Evolutionary conservation across 106 monocot genomes (phyloP).

Genomic region (Dendrobium catenatum): DNA sequence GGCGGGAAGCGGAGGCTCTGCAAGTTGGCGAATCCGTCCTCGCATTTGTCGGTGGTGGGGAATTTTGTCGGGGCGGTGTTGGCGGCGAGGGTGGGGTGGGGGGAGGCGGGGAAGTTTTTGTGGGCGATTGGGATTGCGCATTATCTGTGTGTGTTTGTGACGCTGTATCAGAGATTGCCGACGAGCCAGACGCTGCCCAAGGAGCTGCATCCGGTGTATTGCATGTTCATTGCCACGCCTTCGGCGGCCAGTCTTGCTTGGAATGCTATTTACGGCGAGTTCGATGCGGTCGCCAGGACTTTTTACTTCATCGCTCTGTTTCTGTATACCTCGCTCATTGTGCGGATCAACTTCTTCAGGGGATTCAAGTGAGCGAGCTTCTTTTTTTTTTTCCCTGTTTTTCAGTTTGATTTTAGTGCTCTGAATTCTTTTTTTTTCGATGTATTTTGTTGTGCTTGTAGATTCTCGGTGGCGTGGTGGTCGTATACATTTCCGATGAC

Average conservation of each 20-base stretch:
- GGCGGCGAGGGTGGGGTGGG: conserved; percentile 66
- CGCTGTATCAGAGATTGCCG: conserved; percentile 83
- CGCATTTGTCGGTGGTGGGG: conserved; percentile 81
- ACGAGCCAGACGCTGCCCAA: conserved; percentile 79
- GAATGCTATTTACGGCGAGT: conserved; percentile 57
- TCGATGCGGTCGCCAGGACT: conserved; percentile 61
- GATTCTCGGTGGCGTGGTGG: conserved; percentile 97
- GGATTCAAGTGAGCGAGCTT: conserved; percentile 53
- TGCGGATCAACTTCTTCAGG: conserved; percentile 86
- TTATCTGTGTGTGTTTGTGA: conserved; percentile 79
- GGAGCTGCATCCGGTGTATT: conserved; percentile 90
- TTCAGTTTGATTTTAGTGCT: not conserved
- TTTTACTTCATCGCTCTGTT: conserved; percentile 88
- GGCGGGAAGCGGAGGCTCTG: conserved; percentile 84
- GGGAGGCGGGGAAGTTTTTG: conserved; percentile 62
- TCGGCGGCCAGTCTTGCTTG: conserved; percentile 78
- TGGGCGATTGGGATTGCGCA: conserved; percentile 85
- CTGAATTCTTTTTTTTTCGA: not conserved
- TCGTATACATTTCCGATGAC: conserved; percentile 96
- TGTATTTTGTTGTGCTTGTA: conserved; percentile 3
- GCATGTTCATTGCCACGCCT: conserved; percentile 92
- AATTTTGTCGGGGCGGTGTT: conserved; percentile 85
- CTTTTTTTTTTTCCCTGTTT: not conserved
- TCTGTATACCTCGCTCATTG: conserved; percentile 73
- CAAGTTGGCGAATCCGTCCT: conserved; percentile 89